These are phyloP conservation scores for Melampsora occidentalis DNA, from an alignment of 1,284 basidiomycete genomes.

Conservation along the genomic window DNA sequence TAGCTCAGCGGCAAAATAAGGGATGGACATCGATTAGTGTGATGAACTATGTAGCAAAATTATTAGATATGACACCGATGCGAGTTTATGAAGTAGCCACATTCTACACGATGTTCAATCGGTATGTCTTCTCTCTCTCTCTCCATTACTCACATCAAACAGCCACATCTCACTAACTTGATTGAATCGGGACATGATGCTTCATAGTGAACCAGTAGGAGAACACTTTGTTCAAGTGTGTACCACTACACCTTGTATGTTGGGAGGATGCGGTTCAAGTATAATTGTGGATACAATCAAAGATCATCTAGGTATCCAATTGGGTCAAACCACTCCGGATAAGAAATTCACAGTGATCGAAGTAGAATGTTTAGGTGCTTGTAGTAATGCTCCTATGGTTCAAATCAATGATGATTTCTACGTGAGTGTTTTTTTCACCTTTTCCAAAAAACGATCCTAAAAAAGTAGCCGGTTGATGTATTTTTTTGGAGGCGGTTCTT, in stretches of 20 bases:
- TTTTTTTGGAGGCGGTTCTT: not conserved
- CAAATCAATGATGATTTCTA: slow-evolving; percentile 96
- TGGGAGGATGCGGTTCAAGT: slow-evolving; percentile 77
- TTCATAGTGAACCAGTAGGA: slow-evolving; percentile 82
- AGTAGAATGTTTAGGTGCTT: slow-evolving; percentile 97
- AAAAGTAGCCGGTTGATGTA: slow-evolving; percentile 10
- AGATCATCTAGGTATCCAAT: slow-evolving; percentile 70
- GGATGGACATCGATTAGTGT: slow-evolving; percentile 98
- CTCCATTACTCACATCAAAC: not conserved
- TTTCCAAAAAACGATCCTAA: not conserved
- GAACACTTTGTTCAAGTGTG: slow-evolving; percentile 95
- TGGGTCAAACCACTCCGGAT: slow-evolving; percentile 88
- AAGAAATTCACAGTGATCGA: slow-evolving; percentile 97
- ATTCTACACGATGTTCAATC: slow-evolving; percentile 99
- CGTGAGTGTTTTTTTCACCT: slow-evolving; percentile 58
- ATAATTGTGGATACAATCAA: slow-evolving; percentile 84
- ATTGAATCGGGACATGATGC: not conserved
- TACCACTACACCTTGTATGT: slow-evolving; percentile 97
- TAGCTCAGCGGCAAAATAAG: slow-evolving; percentile 95
- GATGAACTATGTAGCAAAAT: slow-evolving; percentile 82
- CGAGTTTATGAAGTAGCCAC: slow-evolving; percentile 99
- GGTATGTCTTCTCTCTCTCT: slow-evolving; percentile 11
- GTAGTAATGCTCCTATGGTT: slow-evolving; percentile 99
- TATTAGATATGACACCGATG: slow-evolving; percentile 95
- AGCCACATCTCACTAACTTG: not conserved